Base-by-base conservation (phyloP, 305 asterid species). In the Fraxinus velutina region DNA sequence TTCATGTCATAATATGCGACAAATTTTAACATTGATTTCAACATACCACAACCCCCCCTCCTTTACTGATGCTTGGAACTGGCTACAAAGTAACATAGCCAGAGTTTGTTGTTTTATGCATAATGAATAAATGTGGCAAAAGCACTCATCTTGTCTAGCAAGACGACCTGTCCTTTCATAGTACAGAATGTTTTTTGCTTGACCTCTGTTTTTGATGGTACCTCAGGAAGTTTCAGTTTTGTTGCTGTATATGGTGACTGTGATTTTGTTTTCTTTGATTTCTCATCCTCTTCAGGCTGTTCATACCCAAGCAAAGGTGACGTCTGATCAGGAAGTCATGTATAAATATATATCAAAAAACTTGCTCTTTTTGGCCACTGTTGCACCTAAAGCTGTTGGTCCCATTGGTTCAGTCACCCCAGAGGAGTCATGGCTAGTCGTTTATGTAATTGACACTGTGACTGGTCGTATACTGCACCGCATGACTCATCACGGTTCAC, bases 301-400 rank as follows among this genome's bases (percentile, higher is more conserved):
- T 88, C 98, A 94, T 84, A 96, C 99, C 76, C 98, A 96, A 86
- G 92, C 98, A 77, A 96, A 94, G 86, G 95, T 96, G 83, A 89
- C 91, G 17, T 79, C 91, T 60, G 99, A 96, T 84, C 97, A 93
- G 89, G 97, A 96, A 86, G 97, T 94, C 76, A 90, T 91, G 94
- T 96, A 94, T 90, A 96, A 96, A 89, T 94, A 93, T 80, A 81
- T 91, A 82, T 96, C 99, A 3, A 94, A 92, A 87, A 96, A 94
- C 88, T 83, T 94, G 86, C 90, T 96, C 52, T 96, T 93, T 88
- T 87, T 93, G 86, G 96, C 97, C 5, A 93, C 99, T 83, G 92
- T 92, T 89, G 73, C 98, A 8, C 97, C 98, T 47, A 92, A 94
- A 87, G 97, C 97, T 80, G 87, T 83, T 50, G 95, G 94, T 81